Evolutionary conservation across 2,329 filamentous ascomycete genomes (phyloP).

Genomic region (Rhynchosporium agropyri): DNA sequence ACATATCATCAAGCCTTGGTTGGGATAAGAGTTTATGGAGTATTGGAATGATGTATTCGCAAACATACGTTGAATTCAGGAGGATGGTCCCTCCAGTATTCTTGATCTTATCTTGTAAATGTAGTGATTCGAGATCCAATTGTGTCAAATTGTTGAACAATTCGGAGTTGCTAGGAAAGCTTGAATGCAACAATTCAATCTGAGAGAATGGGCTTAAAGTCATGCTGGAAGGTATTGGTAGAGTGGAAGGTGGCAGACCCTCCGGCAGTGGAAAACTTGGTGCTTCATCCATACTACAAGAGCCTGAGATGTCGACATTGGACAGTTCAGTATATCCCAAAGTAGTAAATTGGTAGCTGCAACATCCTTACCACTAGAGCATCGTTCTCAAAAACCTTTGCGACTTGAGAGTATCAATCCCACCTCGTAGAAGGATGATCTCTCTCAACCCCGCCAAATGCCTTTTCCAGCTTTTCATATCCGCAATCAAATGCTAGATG

Average conservation of each 20-base stretch:
- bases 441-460: neutral
- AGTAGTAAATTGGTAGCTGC: too few relatives aligned
- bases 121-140: neutral
- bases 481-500: constrained; percentile 3
- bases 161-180: neutral
- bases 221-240: too few relatives aligned
- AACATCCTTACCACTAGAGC: neutral
- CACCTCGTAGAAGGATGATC: constrained; percentile 1
- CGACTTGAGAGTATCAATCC: neutral
- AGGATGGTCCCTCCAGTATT: neutral
- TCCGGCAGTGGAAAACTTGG: neutral
- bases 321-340: neutral
- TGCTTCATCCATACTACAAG: neutral
- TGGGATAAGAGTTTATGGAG: constrained; percentile 1
- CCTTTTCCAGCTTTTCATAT: constrained; percentile 2
- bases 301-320: constrained; percentile 10
- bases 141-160: neutral
- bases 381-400: neutral
- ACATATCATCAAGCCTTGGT: neutral
- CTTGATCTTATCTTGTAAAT: neutral
- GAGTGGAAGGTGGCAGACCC: neutral
- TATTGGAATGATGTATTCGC: constrained; percentile 2
- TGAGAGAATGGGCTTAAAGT: neutral
- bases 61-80: constrained; percentile 4
- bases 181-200: neutral